These are phyloP conservation scores for Hypoxylon fuscum DNA, from an alignment of 495 filamentous ascomycete genomes.

Conservation along the genomic window DNA sequence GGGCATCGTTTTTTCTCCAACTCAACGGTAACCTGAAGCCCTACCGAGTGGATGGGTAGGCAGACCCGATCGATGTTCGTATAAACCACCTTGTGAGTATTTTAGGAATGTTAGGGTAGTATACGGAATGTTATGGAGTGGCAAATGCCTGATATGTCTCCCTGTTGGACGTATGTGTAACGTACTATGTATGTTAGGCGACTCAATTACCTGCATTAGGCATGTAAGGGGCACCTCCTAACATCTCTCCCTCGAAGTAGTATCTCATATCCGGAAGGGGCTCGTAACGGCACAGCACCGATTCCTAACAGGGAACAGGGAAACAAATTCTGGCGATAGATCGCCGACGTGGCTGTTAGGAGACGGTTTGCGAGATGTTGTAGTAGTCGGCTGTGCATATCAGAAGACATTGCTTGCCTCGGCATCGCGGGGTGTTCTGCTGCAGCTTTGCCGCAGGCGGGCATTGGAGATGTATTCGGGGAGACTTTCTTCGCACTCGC, in stretches of 20 bases:
- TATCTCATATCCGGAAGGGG: background rate
- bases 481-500: slow-evolving; percentile 3
- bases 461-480: slow-evolving; percentile 12
- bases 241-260: background rate
- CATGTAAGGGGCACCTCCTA: slow-evolving; percentile 8
- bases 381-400: slow-evolving; percentile 7
- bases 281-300: slow-evolving; percentile 7
- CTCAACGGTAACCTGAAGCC: no score
- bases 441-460: slow-evolving; percentile 28
- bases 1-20: no score
- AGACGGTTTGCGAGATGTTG: background rate
- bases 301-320: background rate
- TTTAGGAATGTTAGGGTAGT: background rate
- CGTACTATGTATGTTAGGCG: background rate
- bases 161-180: background rate
- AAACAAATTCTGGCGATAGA: background rate
- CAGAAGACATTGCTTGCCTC: background rate
- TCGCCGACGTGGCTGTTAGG: background rate
- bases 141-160: background rate
- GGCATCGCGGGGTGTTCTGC: slow-evolving; percentile 2
- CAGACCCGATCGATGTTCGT: no score
- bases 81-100: background rate
- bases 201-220: background rate
- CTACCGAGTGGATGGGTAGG: no score
- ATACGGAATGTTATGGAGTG: slow-evolving; percentile 19